A percentile compares a stretch with the other conserved stretches of the same genome.
phyloP scores from a whole-genome alignment of 2,329 filamentous ascomycete genomes.

The Exophiala aquamarina region DNA sequence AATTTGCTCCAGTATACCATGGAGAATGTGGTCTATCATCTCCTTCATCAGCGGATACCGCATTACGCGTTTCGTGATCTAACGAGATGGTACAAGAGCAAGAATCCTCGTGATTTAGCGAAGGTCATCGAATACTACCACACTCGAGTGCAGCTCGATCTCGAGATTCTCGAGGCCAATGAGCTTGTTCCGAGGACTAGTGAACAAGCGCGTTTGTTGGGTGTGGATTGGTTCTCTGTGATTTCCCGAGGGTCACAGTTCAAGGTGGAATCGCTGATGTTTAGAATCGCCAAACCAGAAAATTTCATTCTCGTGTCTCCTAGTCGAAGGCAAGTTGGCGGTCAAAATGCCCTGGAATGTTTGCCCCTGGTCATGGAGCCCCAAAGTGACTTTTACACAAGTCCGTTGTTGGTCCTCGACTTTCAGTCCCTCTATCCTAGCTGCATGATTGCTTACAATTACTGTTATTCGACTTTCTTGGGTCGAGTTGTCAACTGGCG shows the following conservation, averaged over 20 bases:
- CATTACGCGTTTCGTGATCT: constrained; percentile 79
- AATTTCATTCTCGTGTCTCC: constrained; percentile 90
- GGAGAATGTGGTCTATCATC: constrained; percentile 91
- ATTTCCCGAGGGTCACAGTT: constrained; percentile 94
- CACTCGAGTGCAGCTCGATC: constrained; percentile 72
- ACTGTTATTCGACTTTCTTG: constrained; percentile 96
- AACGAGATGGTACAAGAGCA: constrained; percentile 76
- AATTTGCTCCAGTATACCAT: constrained; percentile 92
- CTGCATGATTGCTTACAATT: constrained; percentile 99
- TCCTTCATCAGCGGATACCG: constrained; percentile 82
- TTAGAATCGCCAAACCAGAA: constrained; percentile 94
- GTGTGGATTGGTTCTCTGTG: constrained; percentile 95
- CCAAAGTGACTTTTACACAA: constrained; percentile 89
- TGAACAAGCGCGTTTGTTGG: constrained; percentile 88
- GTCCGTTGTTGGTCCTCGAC: constrained; percentile 85
- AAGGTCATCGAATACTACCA: constrained; percentile 79
- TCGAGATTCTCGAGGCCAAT: constrained; percentile 89
- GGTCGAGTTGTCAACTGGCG: constrained; percentile 84
- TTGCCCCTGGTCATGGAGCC: constrained; percentile 96
- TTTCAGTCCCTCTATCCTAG: constrained; percentile 96
- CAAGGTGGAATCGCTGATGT: constrained; percentile 99
- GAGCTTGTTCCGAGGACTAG: constrained; percentile 86
- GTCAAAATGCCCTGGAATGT: constrained; percentile 92
- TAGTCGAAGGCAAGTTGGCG: constrained; percentile 85
- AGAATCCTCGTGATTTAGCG: constrained; percentile 65